Percentiles rank a stretch among this genome's conserved stretches.
phyloP scores from a whole-genome alignment of 257 asterid species.

The Fraxinus americana region DNA sequence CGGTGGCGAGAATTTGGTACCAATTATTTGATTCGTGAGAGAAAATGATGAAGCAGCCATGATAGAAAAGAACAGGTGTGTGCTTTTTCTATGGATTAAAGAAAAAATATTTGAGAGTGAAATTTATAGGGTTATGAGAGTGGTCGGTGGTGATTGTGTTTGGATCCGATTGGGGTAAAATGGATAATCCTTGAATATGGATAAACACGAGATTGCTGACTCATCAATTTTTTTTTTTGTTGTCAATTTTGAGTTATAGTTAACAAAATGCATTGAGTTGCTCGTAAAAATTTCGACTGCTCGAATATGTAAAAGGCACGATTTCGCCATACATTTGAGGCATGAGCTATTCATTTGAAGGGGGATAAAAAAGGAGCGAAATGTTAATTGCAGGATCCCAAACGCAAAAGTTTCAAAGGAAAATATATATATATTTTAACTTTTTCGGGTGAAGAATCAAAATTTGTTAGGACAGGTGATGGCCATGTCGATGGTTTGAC shows the following conservation, averaged over 20 bases:
- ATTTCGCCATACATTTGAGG: too few species aligned
- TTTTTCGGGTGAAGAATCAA: too few species aligned
- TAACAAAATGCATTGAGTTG: neutral
- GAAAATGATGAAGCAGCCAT: slow-evolving; percentile 28
- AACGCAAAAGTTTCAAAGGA: too few species aligned
- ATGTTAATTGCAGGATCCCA: too few species aligned
- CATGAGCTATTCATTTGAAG: too few species aligned
- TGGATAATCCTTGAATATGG: slow-evolving; percentile 1
- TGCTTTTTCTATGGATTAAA: neutral
- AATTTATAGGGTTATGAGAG: neutral
- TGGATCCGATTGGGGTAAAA: neutral
- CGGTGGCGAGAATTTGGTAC: slow-evolving; percentile 15
- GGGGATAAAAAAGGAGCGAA: too few species aligned
- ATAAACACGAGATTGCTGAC: neutral
- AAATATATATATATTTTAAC: too few species aligned
- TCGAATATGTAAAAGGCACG: too few species aligned
- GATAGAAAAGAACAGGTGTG: neutral
- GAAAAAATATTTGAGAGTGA: neutral
- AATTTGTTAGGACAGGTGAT: too few species aligned
- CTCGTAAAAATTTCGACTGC: too few species aligned
- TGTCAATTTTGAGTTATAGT: too few species aligned
- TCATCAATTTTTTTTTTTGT: neutral
- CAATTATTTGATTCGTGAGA: slow-evolving; percentile 16
- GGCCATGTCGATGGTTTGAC: too few species aligned
- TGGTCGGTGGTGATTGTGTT: neutral